A percentile compares a stretch with the other conserved stretches of the same genome.
Conservation (phyloP, 2,329 filamentous ascomycete genomes). For the Fusarium humuli region DNA sequence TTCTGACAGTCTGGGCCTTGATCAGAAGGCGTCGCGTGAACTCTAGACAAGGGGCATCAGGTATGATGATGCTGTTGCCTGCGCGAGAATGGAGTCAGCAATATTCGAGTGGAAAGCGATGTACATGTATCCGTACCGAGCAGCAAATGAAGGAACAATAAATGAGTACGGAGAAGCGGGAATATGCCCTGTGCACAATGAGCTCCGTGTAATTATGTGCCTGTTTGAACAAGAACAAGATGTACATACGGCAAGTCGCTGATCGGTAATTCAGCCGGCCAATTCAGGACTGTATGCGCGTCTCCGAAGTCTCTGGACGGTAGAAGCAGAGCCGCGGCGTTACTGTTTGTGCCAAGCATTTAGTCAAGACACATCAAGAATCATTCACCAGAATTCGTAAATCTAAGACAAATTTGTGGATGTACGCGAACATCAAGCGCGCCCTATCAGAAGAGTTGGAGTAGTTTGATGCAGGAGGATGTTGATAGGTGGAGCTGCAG, state of each 20-base stretch:
- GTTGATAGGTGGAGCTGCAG: constrained; percentile 31
- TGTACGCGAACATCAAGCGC: constrained; percentile 27
- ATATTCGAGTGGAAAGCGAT: constrained; percentile 21
- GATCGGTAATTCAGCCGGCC: constrained; percentile 36
- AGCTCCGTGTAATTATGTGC: constrained; percentile 1
- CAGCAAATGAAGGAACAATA: constrained; percentile 8
- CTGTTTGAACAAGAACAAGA: neutral
- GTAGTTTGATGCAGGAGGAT: constrained; percentile 23
- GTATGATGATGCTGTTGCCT: constrained; percentile 44
- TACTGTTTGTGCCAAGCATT: constrained; percentile 30
- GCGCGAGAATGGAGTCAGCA: constrained; percentile 36
- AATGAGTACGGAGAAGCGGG: neutral
- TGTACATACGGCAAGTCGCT: neutral
- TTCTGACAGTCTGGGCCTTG: constrained; percentile 40
- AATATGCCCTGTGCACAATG: neutral
- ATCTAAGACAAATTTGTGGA: constrained; percentile 23
- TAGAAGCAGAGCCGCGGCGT: constrained; percentile 20
- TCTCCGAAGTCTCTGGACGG: neutral
- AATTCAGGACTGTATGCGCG: neutral
- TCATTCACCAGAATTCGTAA: constrained; percentile 11
- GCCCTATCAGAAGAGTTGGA: constrained; percentile 20
- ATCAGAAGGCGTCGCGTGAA: constrained; percentile 42
- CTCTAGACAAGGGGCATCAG: constrained; percentile 34
- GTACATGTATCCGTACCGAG: neutral
- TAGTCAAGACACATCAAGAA: constrained; percentile 6